These are phyloP conservation scores for Beauveria medogensis DNA, from an alignment of 2,329 filamentous ascomycete genomes.

Conservation along the genomic window DNA sequence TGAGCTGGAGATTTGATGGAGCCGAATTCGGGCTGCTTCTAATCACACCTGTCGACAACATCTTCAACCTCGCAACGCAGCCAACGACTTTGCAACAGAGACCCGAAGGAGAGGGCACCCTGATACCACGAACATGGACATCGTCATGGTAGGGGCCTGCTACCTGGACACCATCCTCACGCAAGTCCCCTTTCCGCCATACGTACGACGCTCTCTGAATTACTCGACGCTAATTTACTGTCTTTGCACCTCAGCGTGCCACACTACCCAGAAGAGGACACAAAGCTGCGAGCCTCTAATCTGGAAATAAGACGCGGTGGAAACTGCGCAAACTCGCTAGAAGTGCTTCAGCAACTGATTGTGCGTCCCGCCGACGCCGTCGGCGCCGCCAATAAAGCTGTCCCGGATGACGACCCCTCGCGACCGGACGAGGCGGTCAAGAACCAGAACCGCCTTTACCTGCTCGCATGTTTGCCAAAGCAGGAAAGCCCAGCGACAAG, in stretches of 20 bases:
- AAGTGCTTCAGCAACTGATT: constrained; percentile 60
- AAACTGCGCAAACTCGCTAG: constrained; percentile 63
- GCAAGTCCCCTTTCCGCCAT: constrained; percentile 25
- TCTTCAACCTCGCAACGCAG: background rate
- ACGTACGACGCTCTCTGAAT: background rate
- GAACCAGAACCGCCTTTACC: constrained; percentile 28
- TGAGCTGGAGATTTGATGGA: background rate
- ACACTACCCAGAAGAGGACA: constrained; percentile 61
- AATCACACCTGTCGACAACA: background rate
- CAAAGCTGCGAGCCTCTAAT: constrained; percentile 58
- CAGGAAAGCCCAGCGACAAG: constrained; percentile 39
- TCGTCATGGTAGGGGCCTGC: constrained; percentile 59
- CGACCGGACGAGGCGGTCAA: background rate
- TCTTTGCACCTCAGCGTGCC: constrained; percentile 42
- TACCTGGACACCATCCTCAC: constrained; percentile 65
- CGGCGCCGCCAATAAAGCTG: constrained; percentile 13
- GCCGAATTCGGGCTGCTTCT: background rate
- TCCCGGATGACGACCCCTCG: background rate
- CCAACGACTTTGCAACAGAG: background rate
- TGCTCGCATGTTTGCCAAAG: constrained; percentile 48
- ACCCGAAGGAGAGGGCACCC: too few relatives aligned
- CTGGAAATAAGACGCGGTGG: constrained; percentile 57
- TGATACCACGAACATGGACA: constrained; percentile 37
- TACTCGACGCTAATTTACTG: background rate
- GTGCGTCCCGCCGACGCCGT: background rate